These are phyloP conservation scores for Aspergillus eucalypticola DNA, from an alignment of 2,329 filamentous ascomycete species.

Conservation along the genomic window DNA sequence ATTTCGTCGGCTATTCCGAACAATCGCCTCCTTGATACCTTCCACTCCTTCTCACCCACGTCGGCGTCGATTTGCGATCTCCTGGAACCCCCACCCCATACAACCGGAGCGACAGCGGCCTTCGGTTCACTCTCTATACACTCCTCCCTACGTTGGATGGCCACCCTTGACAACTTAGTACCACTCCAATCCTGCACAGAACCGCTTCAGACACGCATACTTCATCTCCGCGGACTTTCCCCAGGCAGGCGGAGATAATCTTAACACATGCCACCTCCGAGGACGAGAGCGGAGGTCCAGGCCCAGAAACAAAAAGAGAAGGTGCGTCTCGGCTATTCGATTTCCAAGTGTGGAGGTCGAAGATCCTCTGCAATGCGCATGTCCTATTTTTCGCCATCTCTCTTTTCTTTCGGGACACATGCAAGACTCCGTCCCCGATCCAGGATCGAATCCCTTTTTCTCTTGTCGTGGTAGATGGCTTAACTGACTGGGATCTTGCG, in stretches of 20 bases:
- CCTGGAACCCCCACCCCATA: slow-evolving; percentile 3
- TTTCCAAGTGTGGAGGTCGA: background rate
- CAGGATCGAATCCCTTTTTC: background rate
- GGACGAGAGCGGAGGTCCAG: slow-evolving; percentile 55
- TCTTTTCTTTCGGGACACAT: background rate
- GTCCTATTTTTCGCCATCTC: background rate
- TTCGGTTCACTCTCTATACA: background rate
- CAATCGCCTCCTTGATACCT: slow-evolving; percentile 7
- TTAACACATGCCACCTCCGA: slow-evolving; percentile 47
- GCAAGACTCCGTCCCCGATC: no score
- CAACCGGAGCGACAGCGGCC: background rate
- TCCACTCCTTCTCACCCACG: slow-evolving; percentile 14
- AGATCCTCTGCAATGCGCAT: background rate
- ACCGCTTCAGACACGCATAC: slow-evolving; percentile 22
- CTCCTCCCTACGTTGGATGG: slow-evolving; percentile 24
- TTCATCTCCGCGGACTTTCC: slow-evolving; percentile 24
- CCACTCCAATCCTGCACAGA: slow-evolving; percentile 8
- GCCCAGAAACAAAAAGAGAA: slow-evolving; percentile 61
- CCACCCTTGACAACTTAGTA: slow-evolving; percentile 13
- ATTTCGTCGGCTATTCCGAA: slow-evolving; percentile 7
- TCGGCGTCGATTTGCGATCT: slow-evolving; percentile 10
- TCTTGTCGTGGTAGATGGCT: background rate
- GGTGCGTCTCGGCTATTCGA: slow-evolving; percentile 39
- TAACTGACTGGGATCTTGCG: slow-evolving; percentile 1
- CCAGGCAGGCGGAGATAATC: slow-evolving; percentile 29